Evolutionary conservation across 441 rosid genomes (phyloP).

Genomic region (Cnidoscolus chayamansa): DNA sequence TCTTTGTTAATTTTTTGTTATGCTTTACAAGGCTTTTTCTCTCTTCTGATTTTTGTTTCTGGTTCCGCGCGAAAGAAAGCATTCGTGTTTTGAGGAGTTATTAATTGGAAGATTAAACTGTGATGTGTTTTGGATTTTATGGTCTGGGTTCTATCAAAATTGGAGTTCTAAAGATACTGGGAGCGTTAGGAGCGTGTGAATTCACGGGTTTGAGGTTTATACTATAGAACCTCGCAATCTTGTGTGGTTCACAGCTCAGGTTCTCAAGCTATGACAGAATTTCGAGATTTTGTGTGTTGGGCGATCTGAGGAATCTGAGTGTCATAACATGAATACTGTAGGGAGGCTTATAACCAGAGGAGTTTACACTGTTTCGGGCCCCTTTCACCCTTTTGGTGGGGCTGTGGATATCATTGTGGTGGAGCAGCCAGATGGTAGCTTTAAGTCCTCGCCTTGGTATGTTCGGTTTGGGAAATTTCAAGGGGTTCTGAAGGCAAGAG

Average conservation of each 20-base stretch:
- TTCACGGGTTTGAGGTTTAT: slow-evolving; percentile 4
- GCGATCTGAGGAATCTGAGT: slow-evolving; percentile 24
- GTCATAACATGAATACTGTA: slow-evolving; percentile 61
- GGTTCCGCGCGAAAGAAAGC: neutral
- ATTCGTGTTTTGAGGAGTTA: neutral
- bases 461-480: slow-evolving; percentile 94
- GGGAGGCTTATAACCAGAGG: slow-evolving; percentile 84
- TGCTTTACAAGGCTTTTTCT: neutral
- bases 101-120: slow-evolving; percentile 18
- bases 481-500: slow-evolving; percentile 80
- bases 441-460: slow-evolving; percentile 97
- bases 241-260: slow-evolving; percentile 24
- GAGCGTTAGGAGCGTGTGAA: neutral
- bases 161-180: neutral
- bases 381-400: slow-evolving; percentile 97
- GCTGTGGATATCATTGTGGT: slow-evolving; percentile 96
- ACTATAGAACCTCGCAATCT: slow-evolving; percentile 20
- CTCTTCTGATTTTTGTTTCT: slow-evolving; percentile 7
- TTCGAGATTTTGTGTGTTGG: slow-evolving; percentile 28
- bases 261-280: slow-evolving; percentile 25
- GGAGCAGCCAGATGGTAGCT: slow-evolving; percentile 86
- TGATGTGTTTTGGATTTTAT: slow-evolving; percentile 21
- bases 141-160: slow-evolving; percentile 25
- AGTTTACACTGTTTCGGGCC: slow-evolving; percentile 76
- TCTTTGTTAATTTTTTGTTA: slow-evolving; percentile 9